A percentile compares a stretch with the other conserved stretches of the same genome.
phyloP scores from a whole-genome alignment of 2,329 filamentous ascomycete genomes.

The Botryotinia convoluta region DNA sequence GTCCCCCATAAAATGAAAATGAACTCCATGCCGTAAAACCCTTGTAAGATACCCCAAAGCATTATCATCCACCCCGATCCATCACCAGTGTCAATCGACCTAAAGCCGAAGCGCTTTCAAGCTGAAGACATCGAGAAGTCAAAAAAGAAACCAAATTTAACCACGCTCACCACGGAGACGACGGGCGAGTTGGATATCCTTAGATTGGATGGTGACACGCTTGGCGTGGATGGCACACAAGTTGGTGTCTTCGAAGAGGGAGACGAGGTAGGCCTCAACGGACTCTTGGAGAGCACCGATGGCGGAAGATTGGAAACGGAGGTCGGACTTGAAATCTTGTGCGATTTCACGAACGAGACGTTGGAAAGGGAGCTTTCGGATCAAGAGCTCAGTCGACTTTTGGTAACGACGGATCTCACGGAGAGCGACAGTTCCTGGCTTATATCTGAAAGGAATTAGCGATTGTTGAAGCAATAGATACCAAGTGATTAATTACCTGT shows the following conservation, averaged over 20 bases:
- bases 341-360: constrained; percentile 96
- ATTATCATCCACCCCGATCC: constrained; percentile 31
- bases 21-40: constrained; percentile 34
- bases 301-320: constrained; percentile 97
- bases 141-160: constrained; percentile 48
- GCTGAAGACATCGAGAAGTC: constrained; percentile 22
- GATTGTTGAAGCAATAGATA: not conserved
- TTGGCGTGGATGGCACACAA: constrained; percentile 98
- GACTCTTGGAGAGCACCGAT: constrained; percentile 98
- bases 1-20: constrained; percentile 23
- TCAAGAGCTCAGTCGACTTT: constrained; percentile 92
- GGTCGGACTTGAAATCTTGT: constrained; percentile 91
- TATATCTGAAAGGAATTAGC: constrained; percentile 61
- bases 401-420: constrained; percentile 99
- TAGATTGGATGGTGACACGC: constrained; percentile 87
- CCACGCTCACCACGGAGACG: constrained; percentile 93
- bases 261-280: constrained; percentile 97
- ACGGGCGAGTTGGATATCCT: constrained; percentile 92
- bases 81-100: constrained; percentile 14
- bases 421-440: constrained; percentile 92
- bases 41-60: constrained; percentile 31
- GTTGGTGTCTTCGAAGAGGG: constrained; percentile 98
- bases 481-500: not conserved
- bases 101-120: constrained; percentile 24
- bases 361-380: constrained; percentile 97